Evolutionary conservation across 148 eudicot genomes (phyloP), one percentile per base, ranked within the genome.

Genomic region (Camellia japonica): DNA sequence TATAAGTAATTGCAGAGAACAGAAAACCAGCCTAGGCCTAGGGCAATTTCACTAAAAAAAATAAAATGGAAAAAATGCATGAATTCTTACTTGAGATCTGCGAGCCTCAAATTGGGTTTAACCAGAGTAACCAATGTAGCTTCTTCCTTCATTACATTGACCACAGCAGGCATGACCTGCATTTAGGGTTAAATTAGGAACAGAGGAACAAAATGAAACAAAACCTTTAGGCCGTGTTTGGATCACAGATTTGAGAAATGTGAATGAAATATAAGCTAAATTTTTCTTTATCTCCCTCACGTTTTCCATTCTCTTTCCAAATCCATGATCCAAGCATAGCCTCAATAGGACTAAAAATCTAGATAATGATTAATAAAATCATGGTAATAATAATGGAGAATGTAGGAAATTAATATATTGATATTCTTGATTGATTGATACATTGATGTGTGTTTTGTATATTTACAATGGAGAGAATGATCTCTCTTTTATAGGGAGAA

Each of bases 41-140:
- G 9, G 59, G n/a, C 20, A 58, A 68, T 20, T 20, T 66, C 1
- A 38, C 16, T 54, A 38, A 44, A 81, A 77, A 58, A 54, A 75
- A 16, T 7, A 23, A 67, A 47, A 67, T 38, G 49, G n/a, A 9
- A 63, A 30, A 12, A 66, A 79, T 30, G 74, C 65, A 64, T 6
- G 12, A 46, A 12, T 61, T 68, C 84, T 62, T 83, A 97, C 99
- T 85, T 97, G 99, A 15, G 90, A 88, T 89, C 99, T 89, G 80
- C 84, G 90, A 79, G 99, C 99, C 89, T 97, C 99, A 83, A 97
- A 97, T 77, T 97, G 99, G 99, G 99, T 80, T 97, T 97, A 77
- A 97, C 95, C 69, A 97, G 88, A 65, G 99, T 94, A 76, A 97
- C 84, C 79, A 97, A 76, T 6, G 89, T 84, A 67, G 97, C 90